phyloP scores from a whole-genome alignment of 169 alveolate genomes.

The Perkinsus marinus region DNA sequence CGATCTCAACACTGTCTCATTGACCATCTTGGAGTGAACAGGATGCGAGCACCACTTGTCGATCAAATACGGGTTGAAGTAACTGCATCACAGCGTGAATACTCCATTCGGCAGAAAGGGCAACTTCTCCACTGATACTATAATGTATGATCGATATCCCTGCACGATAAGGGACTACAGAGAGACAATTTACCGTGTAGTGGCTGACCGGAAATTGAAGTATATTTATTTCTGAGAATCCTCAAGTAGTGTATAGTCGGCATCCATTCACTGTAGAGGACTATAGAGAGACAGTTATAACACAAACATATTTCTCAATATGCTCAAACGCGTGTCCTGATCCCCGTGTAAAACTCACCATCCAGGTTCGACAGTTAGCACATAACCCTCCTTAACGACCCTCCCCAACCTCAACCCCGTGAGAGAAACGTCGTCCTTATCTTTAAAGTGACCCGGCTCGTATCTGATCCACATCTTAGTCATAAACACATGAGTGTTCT shows the following conservation, averaged over 20 bases:
- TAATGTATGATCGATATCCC: too few species aligned
- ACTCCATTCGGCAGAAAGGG: neutral
- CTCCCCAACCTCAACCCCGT: slow-evolving; percentile 42
- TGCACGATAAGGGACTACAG: too few species aligned
- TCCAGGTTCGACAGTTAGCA: slow-evolving; percentile 72
- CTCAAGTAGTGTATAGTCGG: too few species aligned
- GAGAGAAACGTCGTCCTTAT: neutral
- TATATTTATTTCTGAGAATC: too few species aligned
- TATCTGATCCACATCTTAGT: neutral
- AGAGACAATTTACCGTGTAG: too few species aligned
- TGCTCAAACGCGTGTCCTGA: neutral
- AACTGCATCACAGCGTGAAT: neutral
- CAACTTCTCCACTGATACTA: too few species aligned
- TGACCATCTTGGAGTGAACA: slow-evolving; percentile 10
- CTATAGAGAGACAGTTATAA: too few species aligned
- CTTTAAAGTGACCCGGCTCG: neutral
- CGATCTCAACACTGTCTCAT: slow-evolving; percentile 34
- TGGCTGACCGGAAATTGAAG: too few species aligned
- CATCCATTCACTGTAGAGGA: too few species aligned
- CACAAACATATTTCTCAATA: too few species aligned
- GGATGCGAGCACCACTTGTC: slow-evolving; percentile 28
- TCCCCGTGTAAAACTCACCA: neutral
- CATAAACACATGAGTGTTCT: neutral
- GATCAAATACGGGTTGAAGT: slow-evolving; percentile 53
- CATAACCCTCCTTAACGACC: slow-evolving; percentile 38